Conservation (phyloP, 768 basidiomycete species). For the Pleurotus platypus region DNA sequence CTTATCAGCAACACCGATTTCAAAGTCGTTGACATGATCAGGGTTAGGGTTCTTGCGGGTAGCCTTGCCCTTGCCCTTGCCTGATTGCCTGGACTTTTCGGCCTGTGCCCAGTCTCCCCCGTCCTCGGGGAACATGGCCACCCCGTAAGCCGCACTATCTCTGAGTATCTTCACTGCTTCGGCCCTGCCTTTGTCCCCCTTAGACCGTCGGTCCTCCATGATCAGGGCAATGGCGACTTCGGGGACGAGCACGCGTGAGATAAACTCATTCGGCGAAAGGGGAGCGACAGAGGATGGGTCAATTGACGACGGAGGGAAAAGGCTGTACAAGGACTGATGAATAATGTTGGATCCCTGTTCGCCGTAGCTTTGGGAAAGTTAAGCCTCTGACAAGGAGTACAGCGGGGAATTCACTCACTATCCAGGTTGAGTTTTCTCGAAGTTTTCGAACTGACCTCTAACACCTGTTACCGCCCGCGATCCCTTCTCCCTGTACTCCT, state of each 20-base stretch:
- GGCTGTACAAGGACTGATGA: slow-evolving; percentile 67
- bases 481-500: slow-evolving; percentile 62
- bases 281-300: slow-evolving; percentile 54
- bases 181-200: slow-evolving; percentile 30
- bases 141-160: slow-evolving; percentile 80
- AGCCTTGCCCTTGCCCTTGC: slow-evolving; percentile 8
- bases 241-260: slow-evolving; percentile 84
- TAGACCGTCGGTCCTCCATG: slow-evolving; percentile 61
- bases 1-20: slow-evolving; percentile 41
- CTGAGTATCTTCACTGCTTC: slow-evolving; percentile 59
- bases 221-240: slow-evolving; percentile 84
- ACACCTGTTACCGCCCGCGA: slow-evolving; percentile 63
- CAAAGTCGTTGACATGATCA: slow-evolving; percentile 19
- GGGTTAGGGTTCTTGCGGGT: not conserved
- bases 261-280: slow-evolving; percentile 71
- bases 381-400: not conserved
- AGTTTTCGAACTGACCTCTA: slow-evolving; percentile 72
- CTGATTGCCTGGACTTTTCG: slow-evolving; percentile 17
- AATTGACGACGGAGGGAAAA: slow-evolving; percentile 66
- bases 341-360: slow-evolving; percentile 82
- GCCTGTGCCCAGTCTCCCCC: slow-evolving; percentile 30
- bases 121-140: slow-evolving; percentile 78
- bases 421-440: slow-evolving; percentile 83
- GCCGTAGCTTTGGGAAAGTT: slow-evolving; percentile 62
- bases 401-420: slow-evolving; percentile 57